Percentiles rank a stretch among this genome's conserved stretches.
phyloP scores from a whole-genome alignment of 1,284 basidiomycete genomes.

The Papiliotrema flavescens region DNA sequence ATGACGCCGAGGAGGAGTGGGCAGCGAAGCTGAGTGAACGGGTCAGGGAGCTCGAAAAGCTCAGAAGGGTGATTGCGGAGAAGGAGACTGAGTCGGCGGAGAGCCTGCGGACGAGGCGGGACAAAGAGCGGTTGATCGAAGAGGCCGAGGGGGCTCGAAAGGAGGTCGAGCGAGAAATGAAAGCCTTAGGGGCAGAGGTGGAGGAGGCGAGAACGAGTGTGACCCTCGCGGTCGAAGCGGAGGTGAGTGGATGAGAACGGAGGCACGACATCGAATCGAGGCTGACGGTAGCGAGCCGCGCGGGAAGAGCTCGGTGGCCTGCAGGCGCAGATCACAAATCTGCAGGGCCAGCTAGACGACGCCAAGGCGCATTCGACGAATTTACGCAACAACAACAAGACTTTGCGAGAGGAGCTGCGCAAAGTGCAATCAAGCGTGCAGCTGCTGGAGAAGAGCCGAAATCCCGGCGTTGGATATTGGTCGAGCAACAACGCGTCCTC shows the following conservation, averaged over 20 bases:
- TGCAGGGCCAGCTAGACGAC: slow-evolving; percentile 48
- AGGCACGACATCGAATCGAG: neutral
- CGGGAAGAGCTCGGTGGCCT: slow-evolving; percentile 46
- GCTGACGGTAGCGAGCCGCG: slow-evolving; percentile 37
- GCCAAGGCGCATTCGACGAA: slow-evolving; percentile 31
- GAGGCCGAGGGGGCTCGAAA: slow-evolving; percentile 59
- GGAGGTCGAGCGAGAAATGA: slow-evolving; percentile 49
- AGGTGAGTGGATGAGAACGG: slow-evolving; percentile 36
- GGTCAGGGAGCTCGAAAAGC: slow-evolving; percentile 68
- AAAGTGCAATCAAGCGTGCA: slow-evolving; percentile 88
- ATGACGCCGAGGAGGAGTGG: slow-evolving; percentile 72
- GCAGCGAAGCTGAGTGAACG: slow-evolving; percentile 57
- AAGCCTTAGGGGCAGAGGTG: slow-evolving; percentile 39
- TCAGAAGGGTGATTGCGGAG: slow-evolving; percentile 60
- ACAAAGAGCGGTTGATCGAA: slow-evolving; percentile 58
- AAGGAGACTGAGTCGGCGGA: slow-evolving; percentile 53
- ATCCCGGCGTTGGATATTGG: slow-evolving; percentile 93
- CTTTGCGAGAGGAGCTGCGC: slow-evolving; percentile 80
- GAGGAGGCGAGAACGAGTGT: slow-evolving; percentile 56
- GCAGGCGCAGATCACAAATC: slow-evolving; percentile 32
- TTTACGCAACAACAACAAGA: slow-evolving; percentile 62
- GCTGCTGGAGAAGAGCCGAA: slow-evolving; percentile 80
- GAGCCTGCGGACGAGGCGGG: slow-evolving; percentile 57
- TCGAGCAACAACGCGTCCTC: slow-evolving; percentile 35
- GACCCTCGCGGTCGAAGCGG: slow-evolving; percentile 44